These are phyloP conservation scores for Coemansia sp. DNA, from an alignment of 192 early-diverging fungal genomes.

Conservation along the genomic window DNA sequence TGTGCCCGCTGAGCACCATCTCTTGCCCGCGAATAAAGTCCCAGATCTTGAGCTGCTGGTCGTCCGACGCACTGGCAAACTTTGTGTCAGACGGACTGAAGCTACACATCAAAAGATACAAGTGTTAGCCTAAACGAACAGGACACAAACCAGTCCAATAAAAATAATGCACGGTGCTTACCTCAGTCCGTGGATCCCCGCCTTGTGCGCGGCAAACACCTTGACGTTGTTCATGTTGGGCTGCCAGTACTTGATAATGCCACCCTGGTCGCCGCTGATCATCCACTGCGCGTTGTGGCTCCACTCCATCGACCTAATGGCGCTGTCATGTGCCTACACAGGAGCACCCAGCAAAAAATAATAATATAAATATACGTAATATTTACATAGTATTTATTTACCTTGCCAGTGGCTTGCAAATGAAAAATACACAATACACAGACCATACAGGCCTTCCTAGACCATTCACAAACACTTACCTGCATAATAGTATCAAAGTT, in stretches of 20 bases:
- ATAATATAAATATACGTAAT: background rate
- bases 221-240: constrained; percentile 95
- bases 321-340: constrained; percentile 78
- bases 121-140: background rate
- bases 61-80: constrained; percentile 95
- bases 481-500: constrained; percentile 98
- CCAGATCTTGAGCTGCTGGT: constrained; percentile 97
- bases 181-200: constrained; percentile 91
- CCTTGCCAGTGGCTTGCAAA: constrained; percentile 3
- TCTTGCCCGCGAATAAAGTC: constrained; percentile 91
- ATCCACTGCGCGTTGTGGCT: constrained; percentile 95
- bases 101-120: constrained; percentile 61
- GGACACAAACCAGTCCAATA: constrained; percentile 50
- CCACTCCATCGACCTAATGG: constrained; percentile 97
- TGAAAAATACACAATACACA: constrained; percentile 6
- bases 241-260: constrained; percentile 98
- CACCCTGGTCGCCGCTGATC: constrained; percentile 89
- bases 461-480: constrained; percentile 30
- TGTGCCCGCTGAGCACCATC: constrained; percentile 79
- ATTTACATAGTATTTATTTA: constrained; percentile 8
- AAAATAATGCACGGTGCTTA: constrained; percentile 66
- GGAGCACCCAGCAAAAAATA: background rate
- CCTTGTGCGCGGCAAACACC: constrained; percentile 83
- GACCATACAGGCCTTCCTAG: background rate
- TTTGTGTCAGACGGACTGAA: constrained; percentile 93